phyloP scores from a whole-genome alignment of 2,329 filamentous ascomycete genomes.

The Xylaria multiplex region DNA sequence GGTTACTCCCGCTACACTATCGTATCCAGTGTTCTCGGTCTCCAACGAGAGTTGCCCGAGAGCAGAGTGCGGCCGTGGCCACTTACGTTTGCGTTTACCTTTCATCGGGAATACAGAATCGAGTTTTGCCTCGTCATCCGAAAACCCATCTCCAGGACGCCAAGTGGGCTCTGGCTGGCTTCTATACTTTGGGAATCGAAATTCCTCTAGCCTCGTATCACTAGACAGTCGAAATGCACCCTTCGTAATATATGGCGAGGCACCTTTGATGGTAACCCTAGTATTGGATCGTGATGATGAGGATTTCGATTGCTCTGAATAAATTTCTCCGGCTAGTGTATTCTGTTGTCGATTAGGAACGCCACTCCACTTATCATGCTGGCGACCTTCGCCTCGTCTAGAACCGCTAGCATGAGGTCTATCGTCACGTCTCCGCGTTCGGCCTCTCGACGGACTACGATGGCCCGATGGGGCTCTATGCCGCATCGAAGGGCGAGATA shows the following conservation, averaged over 20 bases:
- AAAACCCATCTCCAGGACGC: conserved; percentile 48
- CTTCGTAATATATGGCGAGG: conserved; percentile 42
- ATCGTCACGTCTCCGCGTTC: conserved; percentile 29
- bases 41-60: conserved; percentile 43
- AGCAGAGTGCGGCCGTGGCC: conserved; percentile 35
- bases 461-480: background rate
- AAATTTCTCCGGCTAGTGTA: background rate
- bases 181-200: conserved; percentile 42
- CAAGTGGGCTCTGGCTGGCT: conserved; percentile 40
- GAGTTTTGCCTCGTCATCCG: conserved; percentile 44
- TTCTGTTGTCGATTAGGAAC: conserved; percentile 5
- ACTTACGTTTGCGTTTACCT: conserved; percentile 42
- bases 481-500: background rate
- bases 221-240: conserved; percentile 44
- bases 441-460: conserved; percentile 26
- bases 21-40: conserved; percentile 13
- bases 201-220: conserved; percentile 30
- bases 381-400: conserved; percentile 14
- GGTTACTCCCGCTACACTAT: background rate
- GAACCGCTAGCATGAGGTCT: background rate
- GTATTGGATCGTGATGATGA: background rate
- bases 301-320: background rate
- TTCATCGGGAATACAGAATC: conserved; percentile 39
- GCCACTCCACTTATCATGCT: conserved; percentile 1
- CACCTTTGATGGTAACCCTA: background rate